phyloP scores from a whole-genome alignment of 1,139 yeast species.

The Taphrina wiesneri region DNA sequence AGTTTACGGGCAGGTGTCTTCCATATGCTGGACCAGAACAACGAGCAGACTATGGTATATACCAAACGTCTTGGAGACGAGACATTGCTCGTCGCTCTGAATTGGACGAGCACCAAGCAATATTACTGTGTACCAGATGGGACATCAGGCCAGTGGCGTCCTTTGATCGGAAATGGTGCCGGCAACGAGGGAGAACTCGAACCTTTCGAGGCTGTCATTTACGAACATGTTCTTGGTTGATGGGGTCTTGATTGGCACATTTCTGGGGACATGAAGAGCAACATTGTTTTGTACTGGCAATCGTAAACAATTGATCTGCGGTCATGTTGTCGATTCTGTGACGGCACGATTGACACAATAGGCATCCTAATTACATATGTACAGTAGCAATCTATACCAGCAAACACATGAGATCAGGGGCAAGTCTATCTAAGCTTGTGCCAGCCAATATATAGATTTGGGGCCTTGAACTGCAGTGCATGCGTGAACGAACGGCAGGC shows the following conservation, averaged over 20 bases:
- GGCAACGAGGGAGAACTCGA: neutral
- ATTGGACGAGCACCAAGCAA: slow-evolving; percentile 14
- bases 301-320: no score
- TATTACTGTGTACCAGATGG: neutral
- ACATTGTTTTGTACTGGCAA: no score
- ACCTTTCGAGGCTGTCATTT: slow-evolving; percentile 1
- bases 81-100: slow-evolving; percentile 9
- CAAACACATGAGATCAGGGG: no score
- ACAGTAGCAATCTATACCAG: no score
- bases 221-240: neutral
- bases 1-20: slow-evolving; percentile 55
- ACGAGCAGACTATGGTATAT: slow-evolving; percentile 21
- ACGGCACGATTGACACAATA: no score
- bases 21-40: slow-evolving; percentile 35
- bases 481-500: neutral
- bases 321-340: no score
- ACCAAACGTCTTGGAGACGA: neutral
- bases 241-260: neutral
- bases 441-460: no score
- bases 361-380: no score
- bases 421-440: no score
- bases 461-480: no score
- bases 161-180: neutral
- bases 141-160: neutral
- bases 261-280: neutral